These are phyloP conservation scores for Lactarius vividus DNA, from an alignment of 768 basidiomycete species.

Conservation along the genomic window DNA sequence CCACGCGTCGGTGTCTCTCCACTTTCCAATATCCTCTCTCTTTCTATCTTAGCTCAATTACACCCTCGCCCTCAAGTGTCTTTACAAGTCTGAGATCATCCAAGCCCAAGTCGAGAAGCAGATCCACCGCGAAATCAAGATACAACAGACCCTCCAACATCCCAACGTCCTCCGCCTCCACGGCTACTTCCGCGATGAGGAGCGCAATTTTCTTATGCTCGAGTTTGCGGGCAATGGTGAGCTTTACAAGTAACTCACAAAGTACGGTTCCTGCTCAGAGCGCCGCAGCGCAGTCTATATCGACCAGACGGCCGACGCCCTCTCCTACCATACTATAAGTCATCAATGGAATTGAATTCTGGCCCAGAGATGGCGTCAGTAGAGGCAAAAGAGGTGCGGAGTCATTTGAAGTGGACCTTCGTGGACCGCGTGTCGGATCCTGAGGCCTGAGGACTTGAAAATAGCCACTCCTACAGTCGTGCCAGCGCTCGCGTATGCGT, in stretches of 20 bases:
- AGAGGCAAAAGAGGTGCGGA: no score
- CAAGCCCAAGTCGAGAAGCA: conserved; percentile 93
- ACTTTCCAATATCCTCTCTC: no score
- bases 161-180: conserved; percentile 93
- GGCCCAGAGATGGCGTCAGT: no score
- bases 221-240: conserved; percentile 98
- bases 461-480: not conserved
- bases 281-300: conserved; percentile 86
- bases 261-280: conserved; percentile 84
- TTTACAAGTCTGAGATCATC: conserved; percentile 96
- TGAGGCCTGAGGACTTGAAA: conserved; percentile 18
- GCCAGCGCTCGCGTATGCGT: conserved; percentile 26
- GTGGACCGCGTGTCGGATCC: no score
- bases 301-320: conserved; percentile 96
- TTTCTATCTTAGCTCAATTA: conserved; percentile 87
- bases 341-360: no score
- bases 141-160: conserved; percentile 93
- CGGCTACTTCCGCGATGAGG: conserved; percentile 97
- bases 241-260: conserved; percentile 92
- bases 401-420: no score
- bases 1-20: no score
- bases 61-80: conserved; percentile 94
- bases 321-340: no score
- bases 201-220: conserved; percentile 96
- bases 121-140: conserved; percentile 95